phyloP scores from a whole-genome alignment of 2,329 filamentous ascomycete species.

The Fusarium verrucosum region DNA sequence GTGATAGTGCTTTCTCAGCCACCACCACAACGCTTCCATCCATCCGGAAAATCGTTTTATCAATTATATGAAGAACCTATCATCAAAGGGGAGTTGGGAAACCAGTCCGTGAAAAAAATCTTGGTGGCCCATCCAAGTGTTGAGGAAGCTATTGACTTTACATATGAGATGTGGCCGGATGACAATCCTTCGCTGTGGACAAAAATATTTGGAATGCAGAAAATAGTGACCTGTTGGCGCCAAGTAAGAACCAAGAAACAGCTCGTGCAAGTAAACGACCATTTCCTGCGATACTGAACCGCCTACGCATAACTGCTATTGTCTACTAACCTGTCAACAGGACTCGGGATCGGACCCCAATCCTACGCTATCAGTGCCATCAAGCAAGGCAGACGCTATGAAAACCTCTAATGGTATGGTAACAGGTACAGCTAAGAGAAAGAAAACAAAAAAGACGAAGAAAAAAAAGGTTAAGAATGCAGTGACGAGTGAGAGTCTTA shows the following conservation, averaged over 20 bases:
- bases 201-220: background rate
- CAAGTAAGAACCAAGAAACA: background rate
- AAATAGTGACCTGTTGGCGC: background rate
- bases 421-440: no score
- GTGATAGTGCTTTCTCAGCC: slow-evolving; percentile 31
- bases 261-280: background rate
- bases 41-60: slow-evolving; percentile 17
- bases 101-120: slow-evolving; percentile 8
- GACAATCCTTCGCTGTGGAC: slow-evolving; percentile 18
- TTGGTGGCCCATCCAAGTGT: slow-evolving; percentile 21
- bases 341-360: no score
- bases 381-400: background rate
- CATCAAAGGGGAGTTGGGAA: slow-evolving; percentile 21
- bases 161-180: slow-evolving; percentile 32
- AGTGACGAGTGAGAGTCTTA: background rate
- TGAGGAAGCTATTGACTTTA: slow-evolving; percentile 1
- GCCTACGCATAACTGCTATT: no score
- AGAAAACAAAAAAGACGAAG: background rate
- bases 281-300: no score
- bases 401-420: no score
- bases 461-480: background rate
- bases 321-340: background rate
- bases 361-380: background rate
- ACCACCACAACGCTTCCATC: slow-evolving; percentile 33
- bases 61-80: slow-evolving; percentile 32